Evolutionary conservation across 352 stramenopile species (phyloP).

Genomic region (Phytophthora pisi): DNA sequence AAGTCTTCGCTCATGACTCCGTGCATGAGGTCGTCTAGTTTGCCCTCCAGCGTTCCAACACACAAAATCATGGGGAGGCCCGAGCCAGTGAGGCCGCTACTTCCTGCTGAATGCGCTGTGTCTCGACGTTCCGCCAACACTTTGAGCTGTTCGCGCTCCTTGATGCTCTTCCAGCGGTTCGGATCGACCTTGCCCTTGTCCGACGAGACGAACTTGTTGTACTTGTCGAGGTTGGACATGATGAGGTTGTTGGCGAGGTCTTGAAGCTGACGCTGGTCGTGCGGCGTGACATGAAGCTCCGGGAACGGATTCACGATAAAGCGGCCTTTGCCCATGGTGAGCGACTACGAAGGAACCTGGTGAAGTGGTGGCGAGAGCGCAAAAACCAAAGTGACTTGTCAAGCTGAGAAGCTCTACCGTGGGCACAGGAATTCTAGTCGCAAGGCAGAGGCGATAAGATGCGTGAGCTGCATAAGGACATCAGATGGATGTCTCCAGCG

Average conservation of each 20-base stretch:
- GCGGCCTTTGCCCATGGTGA: slow-evolving; percentile 13
- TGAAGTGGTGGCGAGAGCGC: neutral
- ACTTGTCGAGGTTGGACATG: slow-evolving; percentile 1
- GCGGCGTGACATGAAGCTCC: slow-evolving; percentile 18
- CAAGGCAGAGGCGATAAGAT: no score
- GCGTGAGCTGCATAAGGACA: no score
- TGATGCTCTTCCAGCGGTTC: slow-evolving; percentile 35
- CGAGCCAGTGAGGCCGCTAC: neutral
- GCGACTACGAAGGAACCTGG: neutral
- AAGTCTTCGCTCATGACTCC: slow-evolving; percentile 1
- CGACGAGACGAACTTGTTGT: slow-evolving; percentile 17
- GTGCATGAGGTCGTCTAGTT: neutral
- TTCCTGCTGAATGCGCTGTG: neutral
- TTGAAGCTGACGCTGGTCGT: slow-evolving; percentile 9
- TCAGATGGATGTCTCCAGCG: no score
- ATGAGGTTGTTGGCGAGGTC: slow-evolving; percentile 15
- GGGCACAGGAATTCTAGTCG: neutral
- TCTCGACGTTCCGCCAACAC: slow-evolving; percentile 33
- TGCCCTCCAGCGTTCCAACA: slow-evolving; percentile 17
- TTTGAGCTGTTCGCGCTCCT: slow-evolving; percentile 31
- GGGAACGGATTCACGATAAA: slow-evolving; percentile 31
- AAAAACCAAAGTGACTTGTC: neutral
- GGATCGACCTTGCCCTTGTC: slow-evolving; percentile 22
- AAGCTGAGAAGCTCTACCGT: neutral
- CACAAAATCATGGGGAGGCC: slow-evolving; percentile 23